Conservation (phyloP, 2,329 filamentous ascomycete genomes). For the Trichothecium roseum region DNA sequence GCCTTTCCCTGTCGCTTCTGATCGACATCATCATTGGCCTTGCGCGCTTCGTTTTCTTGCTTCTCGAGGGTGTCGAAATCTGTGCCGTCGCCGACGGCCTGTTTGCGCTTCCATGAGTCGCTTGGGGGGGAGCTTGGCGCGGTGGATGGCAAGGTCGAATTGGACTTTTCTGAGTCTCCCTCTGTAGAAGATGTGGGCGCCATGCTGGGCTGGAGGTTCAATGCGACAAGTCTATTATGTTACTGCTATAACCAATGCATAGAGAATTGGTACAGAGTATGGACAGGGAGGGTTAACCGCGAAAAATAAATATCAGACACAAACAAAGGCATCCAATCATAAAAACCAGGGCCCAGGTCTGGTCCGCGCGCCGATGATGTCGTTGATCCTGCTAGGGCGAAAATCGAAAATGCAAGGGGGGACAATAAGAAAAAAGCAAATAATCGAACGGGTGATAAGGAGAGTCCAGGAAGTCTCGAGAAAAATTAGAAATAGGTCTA, state of each 20-base stretch:
- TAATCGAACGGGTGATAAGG: too few species aligned
- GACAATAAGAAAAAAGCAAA: background rate
- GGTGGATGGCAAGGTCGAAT: slow-evolving; percentile 1
- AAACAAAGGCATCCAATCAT: too few species aligned
- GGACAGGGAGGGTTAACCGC: too few species aligned
- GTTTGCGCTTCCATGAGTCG: background rate
- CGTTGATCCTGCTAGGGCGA: slow-evolving; percentile 1
- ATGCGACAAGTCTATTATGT: too few species aligned
- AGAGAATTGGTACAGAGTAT: too few species aligned
- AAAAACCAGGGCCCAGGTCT: background rate
- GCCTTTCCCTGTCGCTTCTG: slow-evolving; percentile 26
- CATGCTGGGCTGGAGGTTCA: background rate
- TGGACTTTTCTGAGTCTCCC: background rate
- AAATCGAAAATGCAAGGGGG: background rate
- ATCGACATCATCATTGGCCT: slow-evolving; percentile 36
- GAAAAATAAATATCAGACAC: too few species aligned
- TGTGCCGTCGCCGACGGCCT: slow-evolving; percentile 1
- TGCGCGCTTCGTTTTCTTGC: slow-evolving; percentile 24
- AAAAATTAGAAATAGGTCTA: too few species aligned
- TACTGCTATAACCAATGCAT: too few species aligned
- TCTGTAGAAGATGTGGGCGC: background rate
- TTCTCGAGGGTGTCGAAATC: slow-evolving; percentile 17
- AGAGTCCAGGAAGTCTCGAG: background rate
- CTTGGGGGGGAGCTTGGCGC: slow-evolving; percentile 3
- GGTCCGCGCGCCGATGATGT: slow-evolving; percentile 2